phyloP scores from a whole-genome alignment of 441 rosid genomes.

The Viola pubescens region DNA sequence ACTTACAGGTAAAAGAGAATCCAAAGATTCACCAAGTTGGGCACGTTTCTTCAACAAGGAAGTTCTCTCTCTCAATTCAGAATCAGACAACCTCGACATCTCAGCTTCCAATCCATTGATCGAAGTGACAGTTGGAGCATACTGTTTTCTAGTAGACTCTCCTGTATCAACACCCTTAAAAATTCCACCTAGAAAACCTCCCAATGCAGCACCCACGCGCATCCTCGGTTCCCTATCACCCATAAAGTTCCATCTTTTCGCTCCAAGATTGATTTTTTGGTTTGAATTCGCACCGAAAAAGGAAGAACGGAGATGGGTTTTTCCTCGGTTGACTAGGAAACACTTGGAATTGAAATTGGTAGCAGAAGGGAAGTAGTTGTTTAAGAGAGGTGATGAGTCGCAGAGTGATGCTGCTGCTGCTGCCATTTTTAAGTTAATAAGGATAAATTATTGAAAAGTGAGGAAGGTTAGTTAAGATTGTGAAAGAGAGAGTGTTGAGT shows the following conservation, averaged over 20 bases:
- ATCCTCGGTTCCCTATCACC: slow-evolving; percentile 22
- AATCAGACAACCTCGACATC: slow-evolving; percentile 61
- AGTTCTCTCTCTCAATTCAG: slow-evolving; percentile 62
- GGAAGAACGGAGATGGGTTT: slow-evolving; percentile 32
- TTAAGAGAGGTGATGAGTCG: slow-evolving; percentile 29
- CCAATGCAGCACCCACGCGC: slow-evolving; percentile 55
- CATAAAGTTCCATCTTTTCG: slow-evolving; percentile 23
- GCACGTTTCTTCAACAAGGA: slow-evolving; percentile 61
- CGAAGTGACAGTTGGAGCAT: slow-evolving; percentile 40
- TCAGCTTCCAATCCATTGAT: slow-evolving; percentile 56
- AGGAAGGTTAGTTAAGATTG: background rate
- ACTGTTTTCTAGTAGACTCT: slow-evolving; percentile 82
- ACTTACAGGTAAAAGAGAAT: slow-evolving; percentile 78
- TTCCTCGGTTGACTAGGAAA: slow-evolving; percentile 24
- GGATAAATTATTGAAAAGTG: background rate
- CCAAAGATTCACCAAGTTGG: slow-evolving; percentile 68
- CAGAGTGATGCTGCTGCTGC: slow-evolving; percentile 36
- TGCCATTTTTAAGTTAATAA: too few species aligned
- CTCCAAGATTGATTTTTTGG: slow-evolving; percentile 9
- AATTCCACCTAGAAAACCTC: slow-evolving; percentile 76
- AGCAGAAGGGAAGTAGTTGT: slow-evolving; percentile 22
- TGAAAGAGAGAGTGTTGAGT: background rate
- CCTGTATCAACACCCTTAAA: slow-evolving; percentile 80
- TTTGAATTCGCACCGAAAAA: slow-evolving; percentile 30
- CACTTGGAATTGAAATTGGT: slow-evolving; percentile 34